Percentiles rank a stretch among this genome's conserved stretches.
These are phyloP conservation scores for Ceratorhiza oryzae-sativae DNA, from an alignment of 1,284 basidiomycete species.

Conservation along the genomic window DNA sequence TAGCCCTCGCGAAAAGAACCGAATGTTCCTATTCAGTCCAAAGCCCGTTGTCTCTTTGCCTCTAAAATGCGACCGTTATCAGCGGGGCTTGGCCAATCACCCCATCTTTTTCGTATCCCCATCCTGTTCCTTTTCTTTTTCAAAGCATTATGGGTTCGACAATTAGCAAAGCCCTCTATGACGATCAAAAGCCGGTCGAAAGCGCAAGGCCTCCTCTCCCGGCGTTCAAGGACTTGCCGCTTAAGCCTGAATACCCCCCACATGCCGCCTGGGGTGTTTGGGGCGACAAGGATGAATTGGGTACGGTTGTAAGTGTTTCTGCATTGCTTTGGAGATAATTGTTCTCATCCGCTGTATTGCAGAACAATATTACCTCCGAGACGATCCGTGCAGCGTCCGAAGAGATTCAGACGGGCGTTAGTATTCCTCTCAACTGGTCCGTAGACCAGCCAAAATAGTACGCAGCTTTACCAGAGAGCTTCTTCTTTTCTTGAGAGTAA, in stretches of 20 bases:
- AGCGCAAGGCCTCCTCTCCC: conserved; percentile 5
- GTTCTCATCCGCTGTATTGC: neutral
- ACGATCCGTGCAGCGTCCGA: conserved; percentile 24
- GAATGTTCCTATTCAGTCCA: neutral
- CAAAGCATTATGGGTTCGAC: neutral
- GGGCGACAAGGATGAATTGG: conserved; percentile 47
- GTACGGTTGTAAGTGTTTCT: conserved; percentile 44
- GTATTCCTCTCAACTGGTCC: conserved; percentile 39
- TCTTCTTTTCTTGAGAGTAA: neutral
- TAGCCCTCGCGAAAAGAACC: neutral
- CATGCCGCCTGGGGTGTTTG: conserved; percentile 48
- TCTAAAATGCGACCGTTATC: neutral
- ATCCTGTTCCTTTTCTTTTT: neutral
- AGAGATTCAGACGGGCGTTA: conserved; percentile 22
- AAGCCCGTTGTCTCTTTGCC: neutral
- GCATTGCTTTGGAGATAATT: neutral
- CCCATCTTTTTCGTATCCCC: neutral
- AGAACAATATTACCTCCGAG: conserved; percentile 47
- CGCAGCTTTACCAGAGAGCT: neutral
- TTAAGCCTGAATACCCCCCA: conserved; percentile 29
- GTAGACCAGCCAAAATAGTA: conserved; percentile 37
- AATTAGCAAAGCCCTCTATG: neutral
- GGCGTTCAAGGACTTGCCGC: conserved; percentile 31
- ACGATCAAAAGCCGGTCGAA: neutral
- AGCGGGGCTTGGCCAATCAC: neutral